Base-by-base conservation (phyloP, 331 rosid species). In the Spiraea crenata region DNA sequence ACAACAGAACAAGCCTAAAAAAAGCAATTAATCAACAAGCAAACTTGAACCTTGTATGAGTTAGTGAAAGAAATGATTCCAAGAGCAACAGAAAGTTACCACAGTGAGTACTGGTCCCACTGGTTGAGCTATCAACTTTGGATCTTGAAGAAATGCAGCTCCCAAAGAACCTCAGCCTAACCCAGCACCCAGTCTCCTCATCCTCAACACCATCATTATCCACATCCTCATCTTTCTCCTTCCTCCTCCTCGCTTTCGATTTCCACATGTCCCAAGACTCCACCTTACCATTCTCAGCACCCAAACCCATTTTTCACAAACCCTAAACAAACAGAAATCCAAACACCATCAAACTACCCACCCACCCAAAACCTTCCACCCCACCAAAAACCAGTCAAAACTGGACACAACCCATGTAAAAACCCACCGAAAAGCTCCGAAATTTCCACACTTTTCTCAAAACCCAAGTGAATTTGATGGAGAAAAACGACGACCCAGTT, bases 101-200 rank as follows among this genome's bases (percentile, higher is more conserved):
- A 78, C 80, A 86, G 84, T 85, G 89, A 84, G 91, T 71, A 75
- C 93, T 88, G 80, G 86, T 77, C 65, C 97, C 96, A 74, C 96
- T 95, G 37, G 82, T 80, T 51, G 99, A 89, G 84, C 80, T 89
- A 80, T 95, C 98, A 72, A 95, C 98, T 85, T 95, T 95, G 88
- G 99, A 92, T 95, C 96, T 91, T 75, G 99, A 95, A 84, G 96
- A 89, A 84, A 91, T 91, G 96, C 99, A 95, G 95, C 96, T 85
- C 5, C 96, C 88, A 80, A 95, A 69, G 57, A 88, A 81, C 77
- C 90, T 88, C 62, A 89, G 70, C 81, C 89, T 82, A 74, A 86
- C 72, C 99, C 96, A 95, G 81, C 98, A 95, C 65, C 99, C 96
- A 84, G 78, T 77, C 57, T 72, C 85, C 60, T 73, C 80, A 65